Conservation (phyloP, 192 early-diverging fungal species). For the Coemansia sp. region DNA sequence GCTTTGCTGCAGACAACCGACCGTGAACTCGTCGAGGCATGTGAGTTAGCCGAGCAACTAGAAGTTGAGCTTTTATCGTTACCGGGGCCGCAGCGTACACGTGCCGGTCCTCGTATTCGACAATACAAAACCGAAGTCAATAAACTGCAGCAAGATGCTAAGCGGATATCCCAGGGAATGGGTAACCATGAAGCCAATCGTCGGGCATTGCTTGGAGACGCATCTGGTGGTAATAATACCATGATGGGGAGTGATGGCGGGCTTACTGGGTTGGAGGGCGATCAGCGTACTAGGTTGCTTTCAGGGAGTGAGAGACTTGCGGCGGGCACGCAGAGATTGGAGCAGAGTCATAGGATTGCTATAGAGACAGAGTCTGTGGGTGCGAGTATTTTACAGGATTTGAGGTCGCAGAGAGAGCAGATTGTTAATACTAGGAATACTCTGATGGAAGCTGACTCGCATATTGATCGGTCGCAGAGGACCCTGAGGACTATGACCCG, state of each 20-base stretch:
- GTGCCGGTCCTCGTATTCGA: constrained; percentile 67
- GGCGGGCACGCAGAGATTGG: constrained; percentile 73
- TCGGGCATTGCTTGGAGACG: constrained; percentile 64
- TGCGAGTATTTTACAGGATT: constrained; percentile 75
- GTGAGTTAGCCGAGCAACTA: constrained; percentile 92
- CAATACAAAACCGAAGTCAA: constrained; percentile 80
- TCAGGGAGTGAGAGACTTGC: constrained; percentile 84
- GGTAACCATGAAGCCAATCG: constrained; percentile 54
- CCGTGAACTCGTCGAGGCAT: constrained; percentile 85
- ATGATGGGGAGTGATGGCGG: constrained; percentile 29
- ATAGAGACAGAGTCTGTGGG: constrained; percentile 91
- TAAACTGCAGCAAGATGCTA: constrained; percentile 71
- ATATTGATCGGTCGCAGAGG: constrained; percentile 66
- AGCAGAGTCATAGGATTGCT: constrained; percentile 85
- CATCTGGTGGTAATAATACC: constrained; percentile 16
- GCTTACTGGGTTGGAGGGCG: constrained; percentile 37
- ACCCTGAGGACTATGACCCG: constrained; percentile 74
- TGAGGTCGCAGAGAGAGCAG: constrained; percentile 88
- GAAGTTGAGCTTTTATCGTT: constrained; percentile 88
- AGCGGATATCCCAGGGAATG: constrained; percentile 20
- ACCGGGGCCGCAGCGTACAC: constrained; percentile 60
- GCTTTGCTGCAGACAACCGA: constrained; percentile 55
- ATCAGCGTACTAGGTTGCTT: constrained; percentile 78
- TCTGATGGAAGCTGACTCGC: constrained; percentile 76
- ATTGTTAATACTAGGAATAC: constrained; percentile 83